Evolutionary conservation across 1,139 yeast genomes (phyloP).

Genomic region (Nakaseomyces glabratus): DNA sequence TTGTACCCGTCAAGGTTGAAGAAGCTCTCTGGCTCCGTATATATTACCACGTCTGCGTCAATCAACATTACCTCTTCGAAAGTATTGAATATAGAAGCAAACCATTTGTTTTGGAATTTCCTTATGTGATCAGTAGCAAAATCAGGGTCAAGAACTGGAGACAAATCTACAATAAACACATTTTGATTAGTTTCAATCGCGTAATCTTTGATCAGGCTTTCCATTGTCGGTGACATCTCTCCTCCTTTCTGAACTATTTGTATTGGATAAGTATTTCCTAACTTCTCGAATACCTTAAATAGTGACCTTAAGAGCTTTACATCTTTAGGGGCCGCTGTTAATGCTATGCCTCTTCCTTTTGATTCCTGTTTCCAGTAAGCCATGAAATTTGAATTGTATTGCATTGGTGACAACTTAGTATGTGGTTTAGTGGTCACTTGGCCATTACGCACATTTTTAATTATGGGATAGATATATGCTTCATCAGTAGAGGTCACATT

Average conservation of each 20-base stretch:
- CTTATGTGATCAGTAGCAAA: neutral
- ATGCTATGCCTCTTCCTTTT: conserved; percentile 42
- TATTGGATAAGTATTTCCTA: conserved; percentile 10
- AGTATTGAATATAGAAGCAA: conserved; percentile 34
- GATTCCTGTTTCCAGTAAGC: conserved; percentile 32
- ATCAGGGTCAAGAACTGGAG: conserved; percentile 3
- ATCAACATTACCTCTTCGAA: conserved; percentile 40
- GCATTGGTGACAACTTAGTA: conserved; percentile 5
- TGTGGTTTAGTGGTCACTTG: conserved; percentile 8
- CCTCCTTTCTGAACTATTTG: conserved; percentile 9
- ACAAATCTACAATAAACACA: conserved; percentile 3
- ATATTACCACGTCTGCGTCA: conserved; percentile 42
- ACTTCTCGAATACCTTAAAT: conserved; percentile 8
- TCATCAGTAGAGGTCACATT: conserved; percentile 4
- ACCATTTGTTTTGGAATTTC: conserved; percentile 9
- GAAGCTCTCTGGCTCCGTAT: conserved; percentile 33
- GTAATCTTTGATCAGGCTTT: conserved; percentile 1
- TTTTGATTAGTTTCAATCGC: conserved; percentile 10
- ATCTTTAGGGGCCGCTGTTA: conserved; percentile 40
- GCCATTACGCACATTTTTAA: conserved; percentile 14
- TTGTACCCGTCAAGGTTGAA: conserved; percentile 34
- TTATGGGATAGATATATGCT: conserved; percentile 16
- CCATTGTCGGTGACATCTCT: conserved; percentile 5
- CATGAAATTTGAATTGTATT: too few species aligned
- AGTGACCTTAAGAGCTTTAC: conserved; percentile 37